Evolutionary conservation across 1,284 basidiomycete genomes (phyloP), one percentile per base, ranked within the genome.

Genomic region (Macrocybe sp.): DNA sequence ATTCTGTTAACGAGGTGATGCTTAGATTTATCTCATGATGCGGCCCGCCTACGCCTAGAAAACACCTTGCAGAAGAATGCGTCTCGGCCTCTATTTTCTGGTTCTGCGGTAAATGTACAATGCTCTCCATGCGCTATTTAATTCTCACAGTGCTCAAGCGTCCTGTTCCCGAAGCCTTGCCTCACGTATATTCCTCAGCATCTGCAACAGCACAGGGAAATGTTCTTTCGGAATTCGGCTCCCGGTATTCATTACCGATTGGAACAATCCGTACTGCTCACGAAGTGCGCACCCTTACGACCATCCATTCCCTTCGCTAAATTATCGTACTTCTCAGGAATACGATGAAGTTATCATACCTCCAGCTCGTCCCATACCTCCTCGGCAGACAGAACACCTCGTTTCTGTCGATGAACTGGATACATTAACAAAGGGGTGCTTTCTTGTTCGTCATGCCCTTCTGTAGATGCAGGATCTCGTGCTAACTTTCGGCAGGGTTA

Each of bases 281-380:
- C 40, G 85, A 92, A 62, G 92, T 91, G 55, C 40, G 47, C 16
- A 11, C 7, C 33, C 16, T 22, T 14, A 35, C 29, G 6, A 12
- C 22, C 22, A 22, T 22, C 22, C 22, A 22, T 22, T 3, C 22
- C 22, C 22, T 22, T 22, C 22, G 22, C 22, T 22, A 22, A 22
- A 22, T 4, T 22, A 3, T 22, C 22, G 22, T 22, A 36, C 31
- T 37, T 29, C 14, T 8, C 41, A 85, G 79, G 74, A 81, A 49
- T 85, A 80, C 53, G 83, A 89, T 64, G 95, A 98, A 70, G 90
- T 98, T 14, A 79, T 83, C 29, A 78, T 99, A 32, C 97, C 97
- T 2, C 94, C 95, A 14, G 82, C 93, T 0, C 84, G 73, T 52
- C 73, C 83, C 1, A 75, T 97, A 1, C 93, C 95, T 1, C 85